Percentiles rank a stretch among this genome's conserved stretches.
Conservation (phyloP, 108 stramenopile genomes). For the Cylindrotheca fusiformis region DNA sequence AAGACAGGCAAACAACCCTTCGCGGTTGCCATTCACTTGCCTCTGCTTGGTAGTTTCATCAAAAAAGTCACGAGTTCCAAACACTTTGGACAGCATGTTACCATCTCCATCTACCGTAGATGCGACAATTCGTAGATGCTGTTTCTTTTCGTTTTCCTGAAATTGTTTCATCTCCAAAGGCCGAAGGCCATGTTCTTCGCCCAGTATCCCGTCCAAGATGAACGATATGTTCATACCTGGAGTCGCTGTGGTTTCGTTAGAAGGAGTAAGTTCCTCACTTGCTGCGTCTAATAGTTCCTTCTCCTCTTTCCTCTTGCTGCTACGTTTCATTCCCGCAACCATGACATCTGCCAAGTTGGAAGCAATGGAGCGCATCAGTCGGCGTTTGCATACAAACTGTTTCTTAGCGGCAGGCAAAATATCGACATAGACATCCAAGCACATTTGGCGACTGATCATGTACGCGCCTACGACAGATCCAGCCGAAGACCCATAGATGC, state of each 20-base stretch:
- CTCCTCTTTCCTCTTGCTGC: not conserved
- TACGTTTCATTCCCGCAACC: not conserved
- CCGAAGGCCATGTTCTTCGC: slow-evolving; percentile 58
- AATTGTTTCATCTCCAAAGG: slow-evolving; percentile 79
- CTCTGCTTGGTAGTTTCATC: slow-evolving; percentile 22
- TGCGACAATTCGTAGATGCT: slow-evolving; percentile 62
- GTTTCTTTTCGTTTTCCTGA: slow-evolving; percentile 46
- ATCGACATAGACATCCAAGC: slow-evolving; percentile 77
- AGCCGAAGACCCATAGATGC: slow-evolving; percentile 73
- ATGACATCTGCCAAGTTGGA: slow-evolving; percentile 19
- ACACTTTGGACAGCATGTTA: slow-evolving; percentile 44
- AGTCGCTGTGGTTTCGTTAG: not conserved
- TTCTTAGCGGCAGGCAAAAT: slow-evolving; percentile 60
- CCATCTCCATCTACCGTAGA: slow-evolving; percentile 57
- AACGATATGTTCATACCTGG: slow-evolving; percentile 76
- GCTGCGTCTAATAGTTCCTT: not conserved
- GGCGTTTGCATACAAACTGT: slow-evolving; percentile 64
- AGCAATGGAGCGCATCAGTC: slow-evolving; percentile 28
- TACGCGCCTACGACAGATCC: slow-evolving; percentile 78
- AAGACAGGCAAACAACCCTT: slow-evolving; percentile 75
- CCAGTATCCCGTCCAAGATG: slow-evolving; percentile 75
- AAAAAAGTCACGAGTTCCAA: slow-evolving; percentile 67
- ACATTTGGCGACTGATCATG: slow-evolving; percentile 74
- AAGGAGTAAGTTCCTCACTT: not conserved
- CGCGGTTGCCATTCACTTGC: slow-evolving; percentile 23